Base-by-base conservation (phyloP, 345 rosid species). In the Bruguiera parviflora region DNA sequence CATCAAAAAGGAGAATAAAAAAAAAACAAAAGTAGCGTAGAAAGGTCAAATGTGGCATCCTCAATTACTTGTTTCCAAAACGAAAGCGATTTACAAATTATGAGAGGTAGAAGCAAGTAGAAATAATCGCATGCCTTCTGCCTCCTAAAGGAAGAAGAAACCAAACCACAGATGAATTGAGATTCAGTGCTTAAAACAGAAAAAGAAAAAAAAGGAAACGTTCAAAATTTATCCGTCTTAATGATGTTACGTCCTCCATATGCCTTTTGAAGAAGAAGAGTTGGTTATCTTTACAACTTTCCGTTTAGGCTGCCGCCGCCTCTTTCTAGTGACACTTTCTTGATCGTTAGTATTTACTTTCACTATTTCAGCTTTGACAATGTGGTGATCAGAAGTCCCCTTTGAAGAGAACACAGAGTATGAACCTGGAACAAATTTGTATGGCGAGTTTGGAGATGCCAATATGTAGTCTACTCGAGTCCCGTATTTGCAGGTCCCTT, bases 331-430 rank as follows among this genome's bases (percentile, higher is more conserved):
- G 56, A 33, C 33, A 8, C 71, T 71, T 9, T 77, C 63, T 59
- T 52, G 71, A 70, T 62, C 69, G 46, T 8, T 27, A 18, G 57
- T 19, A 6, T 53, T 56, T 19, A 32, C 69, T 73, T 82, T 91
- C 3, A 75, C 58, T 53, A 94, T 53, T 33, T 94, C 98, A 25
- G 88, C 98, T 74, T 85, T 91, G 24, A 94, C 98, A 8, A 94
- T 89, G 81, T 94, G 98, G 78, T 94, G 97, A 84, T 94, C 98
- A 0, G 97, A 94, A 53, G 97, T 94, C 64, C 98, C 97, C 78
- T 94, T 91, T 0, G 98, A 94, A 67, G 98, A 94, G 1, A 82
- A 39, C 8, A 94, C 98, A 0, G 96, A 91, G 66, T 94, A 94
- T 0, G 97, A 94, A 0, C 98, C 97, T 0, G 95, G 93, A 70